These are phyloP conservation scores for Trypanosoma grayi DNA, from an alignment of 208 protist species.

Conservation along the genomic window DNA sequence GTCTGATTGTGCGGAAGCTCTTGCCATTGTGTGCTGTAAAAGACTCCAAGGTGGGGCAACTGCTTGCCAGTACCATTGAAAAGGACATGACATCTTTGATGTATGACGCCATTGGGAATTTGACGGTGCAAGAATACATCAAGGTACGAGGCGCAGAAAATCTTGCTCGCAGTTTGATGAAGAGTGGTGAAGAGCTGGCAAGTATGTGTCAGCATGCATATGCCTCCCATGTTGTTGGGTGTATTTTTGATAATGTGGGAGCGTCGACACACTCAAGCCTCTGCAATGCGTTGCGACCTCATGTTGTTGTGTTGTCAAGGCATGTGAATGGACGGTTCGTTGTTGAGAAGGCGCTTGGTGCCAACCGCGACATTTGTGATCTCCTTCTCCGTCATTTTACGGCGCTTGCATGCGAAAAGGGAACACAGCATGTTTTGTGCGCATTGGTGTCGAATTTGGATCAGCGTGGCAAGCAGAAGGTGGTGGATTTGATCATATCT, in stretches of 20 bases:
- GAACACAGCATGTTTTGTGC: slow-evolving; percentile 83
- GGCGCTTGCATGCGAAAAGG: slow-evolving; percentile 54
- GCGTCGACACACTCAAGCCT: slow-evolving; percentile 60
- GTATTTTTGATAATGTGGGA: slow-evolving; percentile 70
- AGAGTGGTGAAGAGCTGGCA: slow-evolving; percentile 55
- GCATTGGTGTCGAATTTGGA: slow-evolving; percentile 65
- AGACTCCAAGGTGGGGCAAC: slow-evolving; percentile 54
- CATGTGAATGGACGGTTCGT: slow-evolving; percentile 89
- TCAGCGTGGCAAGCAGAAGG: slow-evolving; percentile 49
- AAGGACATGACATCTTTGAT: slow-evolving; percentile 47
- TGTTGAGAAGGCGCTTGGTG: slow-evolving; percentile 69
- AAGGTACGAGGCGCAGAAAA: slow-evolving; percentile 50
- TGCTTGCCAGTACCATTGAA: slow-evolving; percentile 58
- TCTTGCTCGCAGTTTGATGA: slow-evolving; percentile 57
- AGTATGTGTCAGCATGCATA: slow-evolving; percentile 59
- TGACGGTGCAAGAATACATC: slow-evolving; percentile 77
- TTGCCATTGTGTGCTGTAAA: slow-evolving; percentile 62
- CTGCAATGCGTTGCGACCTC: slow-evolving; percentile 60
- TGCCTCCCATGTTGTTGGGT: slow-evolving; percentile 79
- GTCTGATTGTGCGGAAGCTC: slow-evolving; percentile 72
- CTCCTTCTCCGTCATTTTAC: slow-evolving; percentile 69
- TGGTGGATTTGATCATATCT: slow-evolving; percentile 52
- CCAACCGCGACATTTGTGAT: slow-evolving; percentile 81
- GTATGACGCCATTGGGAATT: slow-evolving; percentile 78
- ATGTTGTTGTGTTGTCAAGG: slow-evolving; percentile 52